Base-by-base conservation (phyloP, 257 asterid genomes). In the Sherardia arvensis region DNA sequence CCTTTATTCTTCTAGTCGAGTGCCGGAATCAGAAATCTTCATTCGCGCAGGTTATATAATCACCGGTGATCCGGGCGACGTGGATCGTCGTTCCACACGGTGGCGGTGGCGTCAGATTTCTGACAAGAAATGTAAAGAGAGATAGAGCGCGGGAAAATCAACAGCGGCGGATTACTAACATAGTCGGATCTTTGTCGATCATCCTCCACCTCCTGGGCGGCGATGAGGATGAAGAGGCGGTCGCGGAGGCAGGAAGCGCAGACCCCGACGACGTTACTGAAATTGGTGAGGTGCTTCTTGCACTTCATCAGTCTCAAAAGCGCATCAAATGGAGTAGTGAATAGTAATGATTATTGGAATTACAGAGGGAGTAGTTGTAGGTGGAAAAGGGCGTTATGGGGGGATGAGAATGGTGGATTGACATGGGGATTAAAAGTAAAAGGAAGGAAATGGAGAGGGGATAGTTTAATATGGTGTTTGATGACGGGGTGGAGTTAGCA, bases 211-310 rank as follows among this genome's bases (percentile, higher is more conserved):
- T 15, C 69, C 68, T 84, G 95, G 56, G 85, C 94, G 17, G 79
- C 87, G 69, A 86, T 75, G 59, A 88, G 56, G 14, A 81, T 76
- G 54, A 73, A 62, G 48, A 91, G 92, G 30, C 95, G 88, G 29
- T 86, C 88, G 8, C 96, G 92, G 75, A 91, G 91, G 49, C 98
- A 91, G 65, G 98, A 64, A 73, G 96, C 93, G 79, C 97, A 91
- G 43, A 91, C 95, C 67, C 97, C 97, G 65, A 63, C 73, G 75
- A 76, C 25, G 87, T 95, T 78, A 27, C 89, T 87, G 51, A 60
- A 45, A 36, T 91, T 96, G 45, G 66, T 61, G 18, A 71, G 66
- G 72, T 91, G 97, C 53, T 82, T 87, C 67, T 74, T 79, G 73
- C 97, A 91, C 93, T 79, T 85, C 96, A 84, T 90, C 23, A 18